These are phyloP conservation scores for Knufia petricola DNA, from an alignment of 2,329 filamentous ascomycete genomes.

Conservation along the genomic window DNA sequence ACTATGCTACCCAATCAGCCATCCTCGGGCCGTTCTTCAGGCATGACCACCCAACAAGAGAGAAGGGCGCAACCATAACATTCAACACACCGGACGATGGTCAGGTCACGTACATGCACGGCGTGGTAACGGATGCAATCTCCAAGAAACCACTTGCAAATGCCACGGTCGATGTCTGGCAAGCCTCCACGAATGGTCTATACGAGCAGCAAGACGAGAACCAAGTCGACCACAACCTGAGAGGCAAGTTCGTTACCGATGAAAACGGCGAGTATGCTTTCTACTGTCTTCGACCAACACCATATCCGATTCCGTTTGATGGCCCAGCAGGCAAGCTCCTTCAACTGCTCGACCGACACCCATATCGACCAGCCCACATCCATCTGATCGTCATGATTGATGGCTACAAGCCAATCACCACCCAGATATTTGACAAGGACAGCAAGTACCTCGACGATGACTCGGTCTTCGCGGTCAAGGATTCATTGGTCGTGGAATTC, in stretches of 20 bases:
- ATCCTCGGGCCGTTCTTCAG: conserved; percentile 83
- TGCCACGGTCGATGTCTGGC: conserved; percentile 68
- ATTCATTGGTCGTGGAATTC: conserved; percentile 50
- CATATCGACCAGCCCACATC: conserved; percentile 54
- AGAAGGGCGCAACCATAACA: conserved; percentile 60
- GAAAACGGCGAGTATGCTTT: conserved; percentile 53
- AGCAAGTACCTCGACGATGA: conserved; percentile 54
- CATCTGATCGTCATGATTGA: conserved; percentile 50
- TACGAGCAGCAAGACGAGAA: conserved; percentile 65
- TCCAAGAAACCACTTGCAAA: conserved; percentile 56
- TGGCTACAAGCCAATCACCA: conserved; percentile 59
- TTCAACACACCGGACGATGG: conserved; percentile 41
- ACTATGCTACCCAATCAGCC: conserved; percentile 59
- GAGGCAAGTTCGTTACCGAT: conserved; percentile 62
- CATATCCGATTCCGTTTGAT: conserved; percentile 48
- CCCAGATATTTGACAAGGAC: conserved; percentile 65
- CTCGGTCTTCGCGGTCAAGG: conserved; percentile 51
- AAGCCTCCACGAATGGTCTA: conserved; percentile 61
- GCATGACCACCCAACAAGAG: conserved; percentile 56
- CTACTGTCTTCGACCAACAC: conserved; percentile 52
- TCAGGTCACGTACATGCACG: conserved; percentile 56
- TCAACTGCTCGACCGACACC: conserved; percentile 50
- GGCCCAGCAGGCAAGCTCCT: conserved; percentile 51
- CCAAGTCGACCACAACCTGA: conserved; percentile 63
- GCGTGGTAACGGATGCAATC: conserved; percentile 46